These are phyloP conservation scores for Coemansia sp. DNA, from an alignment of 192 early-diverging fungal genomes.

Conservation along the genomic window DNA sequence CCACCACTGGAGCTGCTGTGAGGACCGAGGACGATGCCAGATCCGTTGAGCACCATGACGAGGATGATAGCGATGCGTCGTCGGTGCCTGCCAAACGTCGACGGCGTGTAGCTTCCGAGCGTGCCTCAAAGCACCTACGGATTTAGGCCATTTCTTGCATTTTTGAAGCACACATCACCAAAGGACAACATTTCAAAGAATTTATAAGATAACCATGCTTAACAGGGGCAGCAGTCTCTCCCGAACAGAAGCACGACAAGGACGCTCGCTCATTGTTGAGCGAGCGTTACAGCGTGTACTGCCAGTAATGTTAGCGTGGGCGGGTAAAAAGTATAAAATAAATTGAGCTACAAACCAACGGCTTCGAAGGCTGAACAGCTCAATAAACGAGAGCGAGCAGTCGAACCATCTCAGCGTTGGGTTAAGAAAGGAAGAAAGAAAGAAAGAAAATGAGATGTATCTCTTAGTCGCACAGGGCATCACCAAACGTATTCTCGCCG, in stretches of 20 bases:
- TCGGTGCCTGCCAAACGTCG: slow-evolving; percentile 33
- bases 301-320: slow-evolving; percentile 3
- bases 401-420: not conserved
- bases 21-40: slow-evolving; percentile 23
- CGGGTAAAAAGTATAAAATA: slow-evolving; percentile 13
- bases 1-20: not conserved
- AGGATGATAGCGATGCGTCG: slow-evolving; percentile 48
- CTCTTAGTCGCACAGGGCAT: slow-evolving; percentile 23
- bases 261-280: no score
- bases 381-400: not conserved
- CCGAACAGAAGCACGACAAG: no score
- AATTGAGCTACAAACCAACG: slow-evolving; percentile 4
- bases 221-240: no score
- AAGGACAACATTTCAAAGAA: no score
- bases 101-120: slow-evolving; percentile 45
- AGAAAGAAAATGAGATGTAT: not conserved
- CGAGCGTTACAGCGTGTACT: no score
- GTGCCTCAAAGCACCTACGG: slow-evolving; percentile 45
- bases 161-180: not conserved
- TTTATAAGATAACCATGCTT: no score
- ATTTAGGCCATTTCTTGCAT: slow-evolving; percentile 2
- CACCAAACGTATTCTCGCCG: slow-evolving; percentile 89
- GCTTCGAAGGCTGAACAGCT: not conserved
- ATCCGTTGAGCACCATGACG: slow-evolving; percentile 20
- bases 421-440: not conserved